Evolutionary conservation across 306 rosid species (phyloP), one percentile per base, ranked within the genome.

Genomic region (Medicago ruthenica): DNA sequence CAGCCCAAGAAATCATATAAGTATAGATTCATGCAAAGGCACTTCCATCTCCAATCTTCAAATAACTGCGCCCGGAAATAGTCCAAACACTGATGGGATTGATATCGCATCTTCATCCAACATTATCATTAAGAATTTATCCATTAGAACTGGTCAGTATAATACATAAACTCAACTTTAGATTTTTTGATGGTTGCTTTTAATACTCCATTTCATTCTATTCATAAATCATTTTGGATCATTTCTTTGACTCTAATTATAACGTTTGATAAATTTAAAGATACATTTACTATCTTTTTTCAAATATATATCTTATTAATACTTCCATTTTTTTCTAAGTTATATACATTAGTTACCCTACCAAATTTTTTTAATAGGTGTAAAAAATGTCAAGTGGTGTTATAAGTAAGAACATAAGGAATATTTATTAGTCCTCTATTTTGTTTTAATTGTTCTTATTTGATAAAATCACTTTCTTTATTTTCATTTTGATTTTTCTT

Each of bases 21-120:
- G 83, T 79, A 12, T 89, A 48, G 4, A 5, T 20, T 2, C 2
- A 1, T 83, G 87, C 65, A 61, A 71, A 24, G 73, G 31, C 0
- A 21, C 66, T 1, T 0, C 6, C 1, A 18, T 89, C 48, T 67
- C 71, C 7, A 1, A 72, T 22, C 78, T 89, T 27, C 9, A 17
- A 0, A 73, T 87, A 9, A 15, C 0, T 58, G 91, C 93, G 8
- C 93, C 91, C 0, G 16, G 24, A 0, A 66, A 85, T 0, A 89
- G 89, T 9, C 91, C 93, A 18, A 89, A 89, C 76, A 89, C 93
- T 0, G 91, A 89, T 64, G 91, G 93, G 1, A 75, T 87, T 20
- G 86, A 84, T 48, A 68, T 89, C 14, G 20, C 93, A 1, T 0
- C 0, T 1, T 79, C 87, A 15, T 39, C 80, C 44, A 64, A 85